A percentile compares a stretch with the other conserved stretches of the same genome.
phyloP scores from a whole-genome alignment of 1,284 basidiomycete genomes.

The Vanrija sp. region DNA sequence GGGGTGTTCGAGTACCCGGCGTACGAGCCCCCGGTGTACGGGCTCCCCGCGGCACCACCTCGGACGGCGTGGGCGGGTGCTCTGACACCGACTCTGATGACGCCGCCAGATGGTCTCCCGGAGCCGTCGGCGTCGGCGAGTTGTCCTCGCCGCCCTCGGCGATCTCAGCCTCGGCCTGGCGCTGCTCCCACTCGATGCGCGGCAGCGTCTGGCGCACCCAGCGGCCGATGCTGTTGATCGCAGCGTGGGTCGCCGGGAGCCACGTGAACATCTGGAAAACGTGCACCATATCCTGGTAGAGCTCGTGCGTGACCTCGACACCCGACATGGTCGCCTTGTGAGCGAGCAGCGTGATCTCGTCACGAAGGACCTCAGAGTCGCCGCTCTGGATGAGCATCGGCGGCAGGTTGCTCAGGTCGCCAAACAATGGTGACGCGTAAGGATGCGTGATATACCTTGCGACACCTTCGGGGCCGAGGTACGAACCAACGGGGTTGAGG shows the following conservation, averaged over 20 bases:
- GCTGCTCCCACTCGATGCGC: conserved; percentile 46
- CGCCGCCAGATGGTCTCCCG: not conserved
- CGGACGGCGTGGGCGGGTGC: conserved; percentile 1
- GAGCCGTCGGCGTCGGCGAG: conserved; percentile 11
- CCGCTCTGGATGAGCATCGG: conserved; percentile 90
- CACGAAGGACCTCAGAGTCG: conserved; percentile 87
- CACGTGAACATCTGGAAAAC: conserved; percentile 89
- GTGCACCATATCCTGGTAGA: conserved; percentile 89
- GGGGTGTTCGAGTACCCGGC: not conserved
- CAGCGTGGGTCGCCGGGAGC: conserved; percentile 64
- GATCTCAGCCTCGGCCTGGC: conserved; percentile 8
- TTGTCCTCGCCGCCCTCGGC: conserved; percentile 4
- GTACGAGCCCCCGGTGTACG: not conserved
- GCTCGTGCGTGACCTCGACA: conserved; percentile 82
- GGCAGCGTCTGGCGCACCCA: conserved; percentile 67
- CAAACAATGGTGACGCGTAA: conserved; percentile 94
- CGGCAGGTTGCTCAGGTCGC: conserved; percentile 79
- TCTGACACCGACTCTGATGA: not conserved
- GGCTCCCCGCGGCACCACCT: not conserved
- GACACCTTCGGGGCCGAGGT: conserved; percentile 78
- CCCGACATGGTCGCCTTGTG: conserved; percentile 88
- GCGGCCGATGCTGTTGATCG: conserved; percentile 61
- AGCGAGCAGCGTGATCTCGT: conserved; percentile 87
- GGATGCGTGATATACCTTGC: conserved; percentile 86
- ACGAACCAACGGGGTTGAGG: conserved; percentile 87